Percentiles rank a stretch among this genome's conserved stretches.
Conservation (phyloP, 805 yeast species). For the Saccharomycodes ludwigii region DNA sequence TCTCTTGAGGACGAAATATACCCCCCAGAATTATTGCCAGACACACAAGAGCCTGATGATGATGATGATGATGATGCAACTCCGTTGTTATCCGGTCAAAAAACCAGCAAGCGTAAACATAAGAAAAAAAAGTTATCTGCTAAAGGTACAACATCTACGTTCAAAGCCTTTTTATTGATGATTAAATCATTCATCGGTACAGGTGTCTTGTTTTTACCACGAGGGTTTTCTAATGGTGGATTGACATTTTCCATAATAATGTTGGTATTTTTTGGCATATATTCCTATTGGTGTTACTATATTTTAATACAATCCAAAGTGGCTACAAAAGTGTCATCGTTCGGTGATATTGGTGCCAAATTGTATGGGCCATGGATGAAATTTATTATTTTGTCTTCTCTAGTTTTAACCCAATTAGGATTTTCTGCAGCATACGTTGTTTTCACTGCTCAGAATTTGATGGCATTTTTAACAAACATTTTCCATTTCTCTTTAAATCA, state of each 20-base stretch:
- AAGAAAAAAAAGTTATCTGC: constrained; percentile 25
- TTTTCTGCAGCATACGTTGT: constrained; percentile 74
- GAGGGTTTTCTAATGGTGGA: constrained; percentile 66
- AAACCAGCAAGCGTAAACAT: constrained; percentile 3
- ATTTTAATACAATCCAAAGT: constrained; percentile 48
- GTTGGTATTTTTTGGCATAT: constrained; percentile 47
- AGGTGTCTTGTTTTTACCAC: constrained; percentile 59
- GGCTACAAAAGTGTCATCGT: constrained; percentile 54
- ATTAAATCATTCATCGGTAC: constrained; percentile 71
- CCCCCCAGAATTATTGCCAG: constrained; percentile 22
- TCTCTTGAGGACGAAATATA: constrained; percentile 54
- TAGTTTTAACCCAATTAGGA: constrained; percentile 64
- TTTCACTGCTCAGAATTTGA: constrained; percentile 60
- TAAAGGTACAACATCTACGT: constrained; percentile 58
- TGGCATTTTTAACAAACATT: constrained; percentile 47
- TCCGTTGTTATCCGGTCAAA: constrained; percentile 14
- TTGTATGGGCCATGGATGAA: constrained; percentile 59
- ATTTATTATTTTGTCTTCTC: constrained; percentile 46
- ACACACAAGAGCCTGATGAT: constrained; percentile 7
- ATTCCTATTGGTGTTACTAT: constrained; percentile 71
- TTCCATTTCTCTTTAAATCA: constrained; percentile 22
- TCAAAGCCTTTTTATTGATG: constrained; percentile 58
- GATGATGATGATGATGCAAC: constrained; percentile 14
- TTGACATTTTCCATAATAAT: constrained; percentile 41
- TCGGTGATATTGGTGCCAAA: constrained; percentile 60